Evolutionary conservation across 1,139 yeast species (phyloP), one percentile per base, ranked within the genome.

Genomic region (Scheffersomyces parashehatae): DNA sequence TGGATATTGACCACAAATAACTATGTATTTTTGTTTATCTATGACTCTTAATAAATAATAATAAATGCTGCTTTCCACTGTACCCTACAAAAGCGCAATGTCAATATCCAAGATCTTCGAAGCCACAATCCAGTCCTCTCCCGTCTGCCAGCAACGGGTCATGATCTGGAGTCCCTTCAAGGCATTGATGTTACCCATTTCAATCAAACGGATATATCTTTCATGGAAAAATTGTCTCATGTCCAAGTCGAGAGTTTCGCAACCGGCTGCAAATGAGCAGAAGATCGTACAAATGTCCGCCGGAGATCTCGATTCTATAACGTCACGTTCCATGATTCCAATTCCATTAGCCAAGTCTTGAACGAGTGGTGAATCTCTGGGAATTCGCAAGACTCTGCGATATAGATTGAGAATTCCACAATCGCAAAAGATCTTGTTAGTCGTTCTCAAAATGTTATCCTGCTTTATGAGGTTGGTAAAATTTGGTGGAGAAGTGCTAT

Each of bases 321-420:
- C 58, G 2, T 62, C 58, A 26, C 60, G 58, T 2, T 77, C 53
- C 0, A 70, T 53, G 1, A 55, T 51, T 0, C 70, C 70, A 41
- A 79, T 72, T 24, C 70, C 71, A 4, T 53, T 50, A n/a, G 80
- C 75, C 29, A 81, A 49, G n/a, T 70, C 70, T 50, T 78, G 82
- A 12, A 79, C 67, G 3, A 77, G 45, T 2, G 59, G 52, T 7
- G 85, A 77, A 6, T 64, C 62, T 37, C 78, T 58, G 0, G 84
- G 79, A 5, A 82, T 56, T 40, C 62, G 57, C 13, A 83, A 58
- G 0, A 80, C 82, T 42, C 88, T 64, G 46, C 87, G 61, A 52
- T 81, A 82, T 13, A 83, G 60, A 49, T 81, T 83, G 13, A 82
- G 62, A 7, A 81, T 59, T 0, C 85, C 87, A 65, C 79, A 72